phyloP scores from a whole-genome alignment of 495 filamentous ascomycete species.

The Xylaria longipes region DNA sequence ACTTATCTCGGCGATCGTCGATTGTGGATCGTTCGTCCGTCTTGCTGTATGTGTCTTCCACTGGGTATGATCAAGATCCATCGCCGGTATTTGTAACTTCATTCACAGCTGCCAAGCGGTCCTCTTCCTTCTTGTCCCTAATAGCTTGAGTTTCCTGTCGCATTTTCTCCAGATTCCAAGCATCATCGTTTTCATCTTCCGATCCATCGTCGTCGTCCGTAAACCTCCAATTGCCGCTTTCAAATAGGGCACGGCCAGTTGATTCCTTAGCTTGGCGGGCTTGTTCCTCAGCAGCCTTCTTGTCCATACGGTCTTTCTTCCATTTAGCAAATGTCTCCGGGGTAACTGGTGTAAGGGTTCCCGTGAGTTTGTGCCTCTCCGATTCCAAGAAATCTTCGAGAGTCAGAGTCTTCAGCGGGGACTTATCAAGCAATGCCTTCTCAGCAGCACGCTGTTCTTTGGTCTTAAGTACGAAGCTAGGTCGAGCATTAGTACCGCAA shows the following conservation, averaged over 20 bases:
- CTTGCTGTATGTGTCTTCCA: neutral
- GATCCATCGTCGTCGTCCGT: slow-evolving; percentile 65
- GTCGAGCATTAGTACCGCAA: slow-evolving; percentile 6
- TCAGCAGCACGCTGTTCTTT: slow-evolving; percentile 96
- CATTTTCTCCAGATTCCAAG: slow-evolving; percentile 80
- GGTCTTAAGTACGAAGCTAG: slow-evolving; percentile 93
- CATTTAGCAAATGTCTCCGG: slow-evolving; percentile 90
- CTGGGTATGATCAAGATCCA: slow-evolving; percentile 16
- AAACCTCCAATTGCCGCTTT: slow-evolving; percentile 89
- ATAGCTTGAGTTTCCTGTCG: slow-evolving; percentile 73
- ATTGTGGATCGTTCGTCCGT: slow-evolving; percentile 23
- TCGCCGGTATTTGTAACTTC: slow-evolving; percentile 31
- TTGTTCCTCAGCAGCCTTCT: slow-evolving; percentile 92
- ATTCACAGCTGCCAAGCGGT: slow-evolving; percentile 50
- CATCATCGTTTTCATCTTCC: slow-evolving; percentile 63
- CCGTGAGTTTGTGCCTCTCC: slow-evolving; percentile 90
- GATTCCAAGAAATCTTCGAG: slow-evolving; percentile 97
- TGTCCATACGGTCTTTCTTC: slow-evolving; percentile 92
- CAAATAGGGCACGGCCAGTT: slow-evolving; percentile 92
- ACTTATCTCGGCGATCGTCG: slow-evolving; percentile 29
- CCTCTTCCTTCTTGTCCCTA: slow-evolving; percentile 66
- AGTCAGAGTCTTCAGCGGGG: slow-evolving; percentile 90
- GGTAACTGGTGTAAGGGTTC: slow-evolving; percentile 89
- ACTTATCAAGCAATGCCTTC: slow-evolving; percentile 97
- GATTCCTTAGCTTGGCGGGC: slow-evolving; percentile 90